Evolutionary conservation across 176 grass and related monocot species (phyloP).

Genomic region (Pontederia crassipes): DNA sequence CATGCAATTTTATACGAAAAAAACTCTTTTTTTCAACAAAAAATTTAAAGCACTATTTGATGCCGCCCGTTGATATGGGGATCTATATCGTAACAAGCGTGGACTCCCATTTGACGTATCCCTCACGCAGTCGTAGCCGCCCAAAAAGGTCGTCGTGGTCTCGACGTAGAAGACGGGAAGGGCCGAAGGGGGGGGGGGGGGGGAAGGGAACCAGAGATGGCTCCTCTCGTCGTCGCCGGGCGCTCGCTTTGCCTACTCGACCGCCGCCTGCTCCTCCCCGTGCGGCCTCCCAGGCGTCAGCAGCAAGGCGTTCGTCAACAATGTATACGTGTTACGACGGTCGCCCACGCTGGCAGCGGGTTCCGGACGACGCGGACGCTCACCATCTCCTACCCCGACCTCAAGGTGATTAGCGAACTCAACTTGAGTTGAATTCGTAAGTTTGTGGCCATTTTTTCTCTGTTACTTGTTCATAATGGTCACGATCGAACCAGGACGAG

Average conservation of each 20-base stretch:
- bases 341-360: background rate
- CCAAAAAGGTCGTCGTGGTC: no score
- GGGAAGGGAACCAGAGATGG: background rate
- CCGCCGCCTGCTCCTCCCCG: background rate
- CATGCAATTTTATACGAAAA: no score
- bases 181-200: background rate
- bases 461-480: background rate
- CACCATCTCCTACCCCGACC: conserved; percentile 60
- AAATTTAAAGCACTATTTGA: no score
- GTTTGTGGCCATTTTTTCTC: background rate
- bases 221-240: background rate
- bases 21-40: no score
- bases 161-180: no score
- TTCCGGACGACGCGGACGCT: conserved; percentile 33
- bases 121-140: no score
- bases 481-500: conserved; percentile 46
- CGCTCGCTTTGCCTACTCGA: background rate
- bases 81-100: no score
- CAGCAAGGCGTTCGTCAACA: background rate
- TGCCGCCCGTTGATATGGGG: no score
- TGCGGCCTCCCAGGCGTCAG: background rate
- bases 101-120: no score
- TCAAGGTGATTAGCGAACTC: conserved; percentile 26
- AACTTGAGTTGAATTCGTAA: background rate
- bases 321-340: background rate